Evolutionary conservation across 805 yeast species (phyloP).

Genomic region (Saturnispora hagleri): DNA sequence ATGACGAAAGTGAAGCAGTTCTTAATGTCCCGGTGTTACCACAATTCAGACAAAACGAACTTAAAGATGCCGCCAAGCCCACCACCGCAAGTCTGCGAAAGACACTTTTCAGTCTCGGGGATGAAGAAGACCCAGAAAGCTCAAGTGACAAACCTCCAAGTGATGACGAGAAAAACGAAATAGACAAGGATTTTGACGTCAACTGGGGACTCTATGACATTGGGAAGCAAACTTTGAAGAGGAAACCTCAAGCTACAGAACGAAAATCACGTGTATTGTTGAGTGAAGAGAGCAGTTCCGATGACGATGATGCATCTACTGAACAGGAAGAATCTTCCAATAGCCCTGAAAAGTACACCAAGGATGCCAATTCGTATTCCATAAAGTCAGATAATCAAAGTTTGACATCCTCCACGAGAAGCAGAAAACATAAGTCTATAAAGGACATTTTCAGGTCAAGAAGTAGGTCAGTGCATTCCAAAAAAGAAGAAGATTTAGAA

Average conservation of each 20-base stretch:
- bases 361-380: conserved; percentile 1
- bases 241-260: conserved; percentile 5
- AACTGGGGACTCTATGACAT: conserved; percentile 13
- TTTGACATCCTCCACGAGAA: neutral
- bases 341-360: neutral
- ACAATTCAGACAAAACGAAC: conserved; percentile 11
- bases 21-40: conserved; percentile 22
- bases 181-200: conserved; percentile 27
- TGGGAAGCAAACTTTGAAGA: conserved; percentile 3
- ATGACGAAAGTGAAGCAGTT: conserved; percentile 24
- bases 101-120: conserved; percentile 1
- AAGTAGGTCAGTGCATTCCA: conserved; percentile 6
- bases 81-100: neutral
- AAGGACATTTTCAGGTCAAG: conserved; percentile 9
- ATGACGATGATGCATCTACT: conserved; percentile 23
- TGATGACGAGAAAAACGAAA: conserved; percentile 13
- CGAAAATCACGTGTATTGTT: conserved; percentile 1
- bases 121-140: neutral
- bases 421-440: neutral
- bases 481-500: conserved; percentile 1
- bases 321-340: conserved; percentile 10
- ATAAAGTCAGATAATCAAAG: neutral
- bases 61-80: neutral
- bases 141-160: neutral
- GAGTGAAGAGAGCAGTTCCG: conserved; percentile 7